phyloP scores from a whole-genome alignment of 176 grass and related monocot genomes.

The Rhynchospora tenuis region DNA sequence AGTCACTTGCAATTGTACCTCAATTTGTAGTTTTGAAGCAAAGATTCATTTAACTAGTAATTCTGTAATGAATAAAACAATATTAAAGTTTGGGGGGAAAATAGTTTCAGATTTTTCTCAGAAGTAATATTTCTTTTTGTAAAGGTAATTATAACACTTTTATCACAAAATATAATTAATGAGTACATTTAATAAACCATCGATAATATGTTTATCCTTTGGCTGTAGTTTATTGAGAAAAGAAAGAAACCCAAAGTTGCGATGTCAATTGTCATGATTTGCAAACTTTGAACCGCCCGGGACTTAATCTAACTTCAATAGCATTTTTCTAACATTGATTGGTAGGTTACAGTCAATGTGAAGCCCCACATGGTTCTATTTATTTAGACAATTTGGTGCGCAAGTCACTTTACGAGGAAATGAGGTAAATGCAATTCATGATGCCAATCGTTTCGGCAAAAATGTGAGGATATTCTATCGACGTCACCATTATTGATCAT shows the following conservation, averaged over 20 bases:
- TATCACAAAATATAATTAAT: not conserved
- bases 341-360: constrained; percentile 17
- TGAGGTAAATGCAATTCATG: not conserved
- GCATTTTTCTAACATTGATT: constrained; percentile 27
- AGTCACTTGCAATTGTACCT: not conserved
- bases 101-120: not conserved
- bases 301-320: constrained; percentile 25
- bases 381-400: constrained; percentile 31
- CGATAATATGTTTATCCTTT: not conserved
- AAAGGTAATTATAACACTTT: not conserved
- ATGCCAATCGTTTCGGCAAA: not conserved
- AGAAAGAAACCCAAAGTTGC: constrained; percentile 19
- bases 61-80: not conserved
- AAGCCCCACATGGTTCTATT: constrained; percentile 21
- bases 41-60: not conserved
- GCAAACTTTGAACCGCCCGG: constrained; percentile 25
- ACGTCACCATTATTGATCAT: not conserved
- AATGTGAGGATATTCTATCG: not conserved
- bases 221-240: not conserved
- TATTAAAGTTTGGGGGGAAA: not conserved
- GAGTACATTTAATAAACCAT: not conserved
- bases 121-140: not conserved
- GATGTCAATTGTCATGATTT: constrained; percentile 31
- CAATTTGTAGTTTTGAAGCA: not conserved
- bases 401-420: constrained; percentile 18